Percentiles rank a stretch among this genome's conserved stretches.
phyloP scores from a whole-genome alignment of 1,284 basidiomycete species.

The Cystobasidiaceae sp. region DNA sequence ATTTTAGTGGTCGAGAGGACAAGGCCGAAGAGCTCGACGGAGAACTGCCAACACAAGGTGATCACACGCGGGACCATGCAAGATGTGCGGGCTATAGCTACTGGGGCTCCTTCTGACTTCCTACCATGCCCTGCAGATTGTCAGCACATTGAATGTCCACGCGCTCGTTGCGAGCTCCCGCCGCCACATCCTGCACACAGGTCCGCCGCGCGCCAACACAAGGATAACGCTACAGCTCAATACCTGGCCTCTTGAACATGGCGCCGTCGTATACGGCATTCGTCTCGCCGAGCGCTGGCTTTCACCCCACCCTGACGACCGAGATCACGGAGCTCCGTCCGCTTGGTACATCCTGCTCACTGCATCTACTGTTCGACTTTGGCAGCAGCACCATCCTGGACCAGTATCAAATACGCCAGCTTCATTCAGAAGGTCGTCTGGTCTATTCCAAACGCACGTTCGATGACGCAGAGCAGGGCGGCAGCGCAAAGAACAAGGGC shows the following conservation, averaged over 20 bases:
- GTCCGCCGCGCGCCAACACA: no score
- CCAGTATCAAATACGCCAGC: slow-evolving; percentile 35
- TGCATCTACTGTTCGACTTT: slow-evolving; percentile 30
- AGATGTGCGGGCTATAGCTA: no score
- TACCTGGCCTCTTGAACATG: no score
- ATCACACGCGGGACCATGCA: no score
- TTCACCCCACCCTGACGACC: slow-evolving; percentile 34
- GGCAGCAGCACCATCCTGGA: slow-evolving; percentile 35
- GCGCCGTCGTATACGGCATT: not conserved
- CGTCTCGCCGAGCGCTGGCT: slow-evolving; percentile 1
- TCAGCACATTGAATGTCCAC: no score
- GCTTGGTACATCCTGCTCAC: slow-evolving; percentile 26
- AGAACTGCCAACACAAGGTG: no score
- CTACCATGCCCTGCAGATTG: no score
- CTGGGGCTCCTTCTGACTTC: no score
- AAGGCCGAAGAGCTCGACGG: no score
- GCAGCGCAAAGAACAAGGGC: slow-evolving; percentile 13
- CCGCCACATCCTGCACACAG: no score
- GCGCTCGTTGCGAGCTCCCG: no score
- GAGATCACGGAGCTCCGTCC: slow-evolving; percentile 11
- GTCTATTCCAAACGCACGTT: slow-evolving; percentile 1
- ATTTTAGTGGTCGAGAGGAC: not conserved
- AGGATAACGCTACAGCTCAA: no score
- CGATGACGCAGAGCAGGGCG: not conserved
- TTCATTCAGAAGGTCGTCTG: slow-evolving; percentile 33